Evolutionary conservation across 2,329 filamentous ascomycete genomes (phyloP), one percentile per base, ranked within the genome.

Genomic region (Chlorencoelia australis): DNA sequence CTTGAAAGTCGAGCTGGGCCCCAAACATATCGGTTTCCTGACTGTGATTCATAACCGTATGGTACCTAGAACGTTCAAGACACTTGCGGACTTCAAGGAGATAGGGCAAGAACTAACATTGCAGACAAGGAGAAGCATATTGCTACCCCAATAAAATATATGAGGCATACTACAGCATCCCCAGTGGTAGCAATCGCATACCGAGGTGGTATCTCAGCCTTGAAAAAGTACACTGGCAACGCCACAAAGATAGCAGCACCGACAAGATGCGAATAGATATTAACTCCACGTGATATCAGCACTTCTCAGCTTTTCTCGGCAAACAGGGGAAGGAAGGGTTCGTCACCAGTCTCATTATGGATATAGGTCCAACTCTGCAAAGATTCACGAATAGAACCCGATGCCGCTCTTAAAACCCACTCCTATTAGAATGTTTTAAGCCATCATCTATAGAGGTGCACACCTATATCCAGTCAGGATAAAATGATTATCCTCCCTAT

Each of bases 1-100:
- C 73, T 28, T 75, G 64, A 45, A 77, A 74, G 50, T 80, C 75
- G 18, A 78, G 56, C 47, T 72, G 68, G 42, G 75, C 71, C 5
- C 71, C 72, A 40, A 69, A 63, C 8, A 57, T 58, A 24, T 65
- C 65, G 10, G 71, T 61, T 5, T 56, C 47, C 6, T 64, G 58
- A 33, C 66, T 71, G 45, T 78, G 73, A 38, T 69, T 71, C 44
- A 66, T 64, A 33, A 77, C 62, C 2, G 68, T 71, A 50, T 78
- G 73, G 45, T 69, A 78, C 5, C 67, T 69, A 20, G 5, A 13
- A 16, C 55, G 11, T 34, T 17, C 20, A 20, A 30, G 30, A 26
- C 30, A 16, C 26, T 5, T 17, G 17, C 18, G 7, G 7, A 29
- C 14, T 13, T 33, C 15, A 39, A 32, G 28, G 15, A 30, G 19